Evolutionary conservation across 495 filamentous ascomycete genomes (phyloP).

Genomic region (Penicillium alfredii): DNA sequence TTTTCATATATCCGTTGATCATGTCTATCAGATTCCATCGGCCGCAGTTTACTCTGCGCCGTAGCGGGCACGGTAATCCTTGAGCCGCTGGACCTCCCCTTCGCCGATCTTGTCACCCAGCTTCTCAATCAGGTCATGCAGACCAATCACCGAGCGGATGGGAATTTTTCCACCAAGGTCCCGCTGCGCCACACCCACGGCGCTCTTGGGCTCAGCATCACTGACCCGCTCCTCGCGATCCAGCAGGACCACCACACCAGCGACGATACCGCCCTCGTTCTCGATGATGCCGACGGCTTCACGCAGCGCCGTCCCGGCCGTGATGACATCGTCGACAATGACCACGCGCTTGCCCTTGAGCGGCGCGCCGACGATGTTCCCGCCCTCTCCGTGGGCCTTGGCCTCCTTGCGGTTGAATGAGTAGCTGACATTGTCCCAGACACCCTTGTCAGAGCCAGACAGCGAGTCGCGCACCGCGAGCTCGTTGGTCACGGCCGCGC

Average conservation of each 20-base stretch:
- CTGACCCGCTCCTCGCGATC: conserved; percentile 81
- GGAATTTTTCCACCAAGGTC: conserved; percentile 48
- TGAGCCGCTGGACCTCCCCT: conserved; percentile 61
- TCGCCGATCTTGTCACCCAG: conserved; percentile 44
- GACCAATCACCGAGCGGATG: conserved; percentile 43
- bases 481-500: conserved; percentile 63
- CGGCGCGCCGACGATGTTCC: conserved; percentile 79
- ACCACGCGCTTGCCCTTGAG: conserved; percentile 79
- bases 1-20: conserved; percentile 15
- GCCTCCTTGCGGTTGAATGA: conserved; percentile 92
- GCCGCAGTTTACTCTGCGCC: conserved; percentile 29
- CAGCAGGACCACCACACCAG: conserved; percentile 79
- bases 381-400: conserved; percentile 92
- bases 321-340: conserved; percentile 94
- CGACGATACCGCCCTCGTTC: conserved; percentile 71
- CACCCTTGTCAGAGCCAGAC: conserved; percentile 22
- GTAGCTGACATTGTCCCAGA: conserved; percentile 57
- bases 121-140: conserved; percentile 74
- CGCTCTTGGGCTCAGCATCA: conserved; percentile 51
- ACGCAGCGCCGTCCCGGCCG: conserved; percentile 86
- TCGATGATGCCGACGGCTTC: conserved; percentile 82
- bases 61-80: conserved; percentile 75
- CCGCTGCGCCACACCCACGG: conserved; percentile 73
- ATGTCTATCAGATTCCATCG: conserved; percentile 10
- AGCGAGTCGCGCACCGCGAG: conserved; percentile 57